phyloP scores from a whole-genome alignment of 805 yeast genomes.

The Ogataea wickerhamii region DNA sequence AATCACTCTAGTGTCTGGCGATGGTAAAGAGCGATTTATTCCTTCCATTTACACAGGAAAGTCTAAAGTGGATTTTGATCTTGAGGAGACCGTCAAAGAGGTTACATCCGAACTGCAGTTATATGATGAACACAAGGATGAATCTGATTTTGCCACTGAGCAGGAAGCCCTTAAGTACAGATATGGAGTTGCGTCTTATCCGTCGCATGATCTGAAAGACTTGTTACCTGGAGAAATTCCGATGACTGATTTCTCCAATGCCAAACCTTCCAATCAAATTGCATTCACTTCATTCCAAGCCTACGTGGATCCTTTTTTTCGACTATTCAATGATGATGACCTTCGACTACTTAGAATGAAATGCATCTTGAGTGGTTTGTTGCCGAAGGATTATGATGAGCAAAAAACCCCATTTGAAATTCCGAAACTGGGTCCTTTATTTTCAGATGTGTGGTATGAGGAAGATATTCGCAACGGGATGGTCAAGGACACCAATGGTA shows the following conservation, averaged over 20 bases:
- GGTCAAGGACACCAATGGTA: conserved; percentile 13
- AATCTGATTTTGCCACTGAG: conserved; percentile 53
- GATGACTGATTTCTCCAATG: conserved; percentile 75
- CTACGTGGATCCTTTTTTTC: conserved; percentile 79
- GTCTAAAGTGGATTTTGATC: conserved; percentile 15
- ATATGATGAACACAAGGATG: conserved; percentile 48
- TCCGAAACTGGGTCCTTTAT: conserved; percentile 82
- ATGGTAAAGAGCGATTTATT: conserved; percentile 31
- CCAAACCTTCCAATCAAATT: conserved; percentile 85
- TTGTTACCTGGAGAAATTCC: conserved; percentile 88
- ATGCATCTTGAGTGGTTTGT: conserved; percentile 49
- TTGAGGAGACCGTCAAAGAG: conserved; percentile 20
- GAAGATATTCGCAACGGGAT: conserved; percentile 53
- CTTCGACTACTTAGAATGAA: conserved; percentile 64
- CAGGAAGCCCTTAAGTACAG: conserved; percentile 64
- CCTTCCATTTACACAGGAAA: conserved; percentile 41
- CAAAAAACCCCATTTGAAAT: conserved; percentile 67
- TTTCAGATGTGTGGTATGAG: conserved; percentile 81
- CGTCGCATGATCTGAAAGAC: conserved; percentile 68
- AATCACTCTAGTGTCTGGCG: conserved; percentile 7
- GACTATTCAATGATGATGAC: conserved; percentile 79
- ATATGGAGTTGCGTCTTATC: conserved; percentile 89
- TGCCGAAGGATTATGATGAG: conserved; percentile 56
- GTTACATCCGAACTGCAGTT: conserved; percentile 21
- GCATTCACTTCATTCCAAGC: conserved; percentile 85